Evolutionary conservation across 1,284 basidiomycete species (phyloP), one percentile per base, ranked within the genome.

Genomic region (Leccinum pachyderme): DNA sequence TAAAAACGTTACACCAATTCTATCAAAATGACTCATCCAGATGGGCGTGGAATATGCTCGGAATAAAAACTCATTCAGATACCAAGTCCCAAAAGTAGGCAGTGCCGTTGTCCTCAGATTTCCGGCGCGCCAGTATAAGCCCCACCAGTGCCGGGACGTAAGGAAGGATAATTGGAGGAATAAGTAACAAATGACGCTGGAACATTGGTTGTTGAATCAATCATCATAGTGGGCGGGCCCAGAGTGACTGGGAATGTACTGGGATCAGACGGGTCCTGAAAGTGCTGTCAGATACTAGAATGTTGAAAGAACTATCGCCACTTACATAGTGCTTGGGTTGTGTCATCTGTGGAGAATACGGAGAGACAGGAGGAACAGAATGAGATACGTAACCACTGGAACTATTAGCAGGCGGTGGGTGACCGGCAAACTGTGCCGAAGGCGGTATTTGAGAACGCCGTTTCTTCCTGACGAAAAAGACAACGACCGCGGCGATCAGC

Each of bases 291-390:
- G 56, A 57, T 6, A 48, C 22, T 24, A 43, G 25, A 24, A 2
- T 11, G 13, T 27, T 22, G 2, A 1, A 29, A 13, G n/a, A 0
- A 31, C 15, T n/a, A 5, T 44, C 32, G 25, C 0, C 37, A 64
- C 72, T 61, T 31, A 73, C 69, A 45, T 71, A 71, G 29, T 72
- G 57, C 45, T 4, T 71, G 7, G 54, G 67, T n/a, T 70, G 70
- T n/a, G 41, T 32, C 63, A 71, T 64, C 35, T 50, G 47, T 1
- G 63, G 27, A 51, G 51, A 15, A 31, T 63, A 66, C 7, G 53
- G 29, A 33, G 51, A 39, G 37, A 18, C 18, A 3, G 37, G 18
- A 15, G 32, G 18, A 44, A 27, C 41, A 12, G 24, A 12, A 9
- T 48, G n/a, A 49, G 9, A 0, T 53, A 49, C 9, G 28, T 53